Evolutionary conservation across 331 rosid genomes (phyloP).

Genomic region (Quercus lobata): DNA sequence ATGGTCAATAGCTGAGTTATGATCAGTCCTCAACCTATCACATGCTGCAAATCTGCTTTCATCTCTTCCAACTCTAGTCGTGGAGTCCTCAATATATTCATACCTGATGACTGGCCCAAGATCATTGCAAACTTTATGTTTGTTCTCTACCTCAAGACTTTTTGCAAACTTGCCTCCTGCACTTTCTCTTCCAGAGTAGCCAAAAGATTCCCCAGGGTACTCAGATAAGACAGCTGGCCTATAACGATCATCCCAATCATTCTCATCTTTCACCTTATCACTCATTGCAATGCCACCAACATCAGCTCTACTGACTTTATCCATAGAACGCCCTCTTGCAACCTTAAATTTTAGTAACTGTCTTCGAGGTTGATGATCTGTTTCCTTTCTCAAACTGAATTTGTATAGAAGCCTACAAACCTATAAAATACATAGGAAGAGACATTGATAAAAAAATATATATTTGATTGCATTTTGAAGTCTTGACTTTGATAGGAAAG

Average conservation of each 20-base stretch:
- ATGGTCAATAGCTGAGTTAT: neutral
- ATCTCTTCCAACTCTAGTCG: constrained; percentile 17
- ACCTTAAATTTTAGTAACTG: constrained; percentile 6
- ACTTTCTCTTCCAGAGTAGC: constrained; percentile 9
- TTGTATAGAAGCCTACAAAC: constrained; percentile 46
- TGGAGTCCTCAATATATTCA: constrained; percentile 16
- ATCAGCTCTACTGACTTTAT: constrained; percentile 20
- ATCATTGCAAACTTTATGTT: constrained; percentile 21
- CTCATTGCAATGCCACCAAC: constrained; percentile 17
- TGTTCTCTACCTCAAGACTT: constrained; percentile 7
- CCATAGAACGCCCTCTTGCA: constrained; percentile 10
- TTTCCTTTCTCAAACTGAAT: constrained; percentile 40
- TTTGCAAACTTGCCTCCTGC: constrained; percentile 12
- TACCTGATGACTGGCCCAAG: constrained; percentile 3
- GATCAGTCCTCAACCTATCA: constrained; percentile 17
- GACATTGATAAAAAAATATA: neutral
- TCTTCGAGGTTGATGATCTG: constrained; percentile 20
- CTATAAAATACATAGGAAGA: constrained; percentile 30
- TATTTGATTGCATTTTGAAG: neutral
- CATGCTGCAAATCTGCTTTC: constrained; percentile 9
- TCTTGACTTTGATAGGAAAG: constrained; percentile 7
- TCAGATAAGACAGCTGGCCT: constrained; percentile 13
- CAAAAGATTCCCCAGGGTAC: constrained; percentile 19
- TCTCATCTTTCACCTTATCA: constrained; percentile 18
- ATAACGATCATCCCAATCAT: constrained; percentile 13